Evolutionary conservation across 140 eudicot genomes (phyloP).

Genomic region (Eryngium alpinum): DNA sequence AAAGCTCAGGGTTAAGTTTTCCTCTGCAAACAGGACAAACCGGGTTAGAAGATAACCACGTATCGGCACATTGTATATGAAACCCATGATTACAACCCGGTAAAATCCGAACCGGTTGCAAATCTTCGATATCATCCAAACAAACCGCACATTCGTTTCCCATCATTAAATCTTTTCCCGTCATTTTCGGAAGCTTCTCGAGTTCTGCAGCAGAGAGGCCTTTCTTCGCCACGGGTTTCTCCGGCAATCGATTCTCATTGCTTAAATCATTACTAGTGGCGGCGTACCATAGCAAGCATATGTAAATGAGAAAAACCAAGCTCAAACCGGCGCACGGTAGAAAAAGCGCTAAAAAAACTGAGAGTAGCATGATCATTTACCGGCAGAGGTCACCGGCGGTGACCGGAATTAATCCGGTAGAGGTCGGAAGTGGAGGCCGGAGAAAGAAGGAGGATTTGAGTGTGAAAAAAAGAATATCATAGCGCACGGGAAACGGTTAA

Average conservation of each 20-base stretch:
- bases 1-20: conserved; percentile 39
- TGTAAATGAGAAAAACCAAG: conserved; percentile 52
- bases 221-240: conserved; percentile 27
- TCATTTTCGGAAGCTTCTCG: conserved; percentile 54
- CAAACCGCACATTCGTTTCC: conserved; percentile 71
- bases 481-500: background rate
- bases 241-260: conserved; percentile 25
- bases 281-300: conserved; percentile 57
- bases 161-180: conserved; percentile 61
- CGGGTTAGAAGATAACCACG: conserved; percentile 58
- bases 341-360: conserved; percentile 63
- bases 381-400: background rate
- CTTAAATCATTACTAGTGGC: conserved; percentile 14
- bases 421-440: background rate
- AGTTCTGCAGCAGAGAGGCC: conserved; percentile 71
- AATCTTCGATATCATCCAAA: conserved; percentile 56
- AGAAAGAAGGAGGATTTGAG: background rate
- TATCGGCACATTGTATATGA: conserved; percentile 68
- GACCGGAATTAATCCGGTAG: background rate
- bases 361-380: conserved; percentile 31
- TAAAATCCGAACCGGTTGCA: conserved; percentile 51
- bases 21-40: conserved; percentile 75
- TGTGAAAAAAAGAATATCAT: background rate
- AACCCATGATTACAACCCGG: conserved; percentile 92
- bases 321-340: conserved; percentile 74